A percentile compares a stretch with the other conserved stretches of the same genome.
These are phyloP conservation scores for Acanthamoeba healyi DNA, from an alignment of 208 protist genomes.

Conservation along the genomic window DNA sequence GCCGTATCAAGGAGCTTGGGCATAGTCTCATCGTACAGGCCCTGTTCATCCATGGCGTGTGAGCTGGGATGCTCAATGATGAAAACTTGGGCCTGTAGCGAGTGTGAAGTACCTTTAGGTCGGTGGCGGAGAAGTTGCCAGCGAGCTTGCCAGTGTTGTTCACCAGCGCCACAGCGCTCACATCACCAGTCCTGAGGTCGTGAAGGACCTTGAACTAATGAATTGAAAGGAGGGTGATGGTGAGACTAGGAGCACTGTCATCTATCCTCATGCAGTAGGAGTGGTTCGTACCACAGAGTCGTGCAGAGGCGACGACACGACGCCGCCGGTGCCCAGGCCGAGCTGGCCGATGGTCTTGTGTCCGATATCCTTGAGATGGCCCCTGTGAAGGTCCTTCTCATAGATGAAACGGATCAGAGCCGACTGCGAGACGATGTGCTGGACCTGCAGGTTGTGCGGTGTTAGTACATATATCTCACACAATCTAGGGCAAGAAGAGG, in stretches of 20 bases:
- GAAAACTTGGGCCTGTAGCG: neutral
- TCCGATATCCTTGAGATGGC: slow-evolving; percentile 59
- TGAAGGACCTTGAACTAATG: slow-evolving; percentile 46
- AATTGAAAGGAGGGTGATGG: neutral
- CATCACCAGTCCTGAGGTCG: neutral
- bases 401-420: slow-evolving; percentile 17
- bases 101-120: neutral
- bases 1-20: slow-evolving; percentile 50
- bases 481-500: neutral
- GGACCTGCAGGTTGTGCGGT: neutral
- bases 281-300: slow-evolving; percentile 35
- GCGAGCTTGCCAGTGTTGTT: slow-evolving; percentile 17
- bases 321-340: slow-evolving; percentile 15
- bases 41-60: neutral
- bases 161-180: slow-evolving; percentile 68
- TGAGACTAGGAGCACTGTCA: neutral
- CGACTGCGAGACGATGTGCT: slow-evolving; percentile 63
- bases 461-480: neutral
- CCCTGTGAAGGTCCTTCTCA: slow-evolving; percentile 59
- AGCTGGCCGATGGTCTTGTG: slow-evolving; percentile 53
- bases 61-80: no score
- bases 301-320: neutral
- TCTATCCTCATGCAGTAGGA: neutral
- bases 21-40: slow-evolving; percentile 63
- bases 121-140: slow-evolving; percentile 70